These are phyloP conservation scores for Ocimum tenuiflorum DNA, from an alignment of 257 asterid species.

Conservation along the genomic window DNA sequence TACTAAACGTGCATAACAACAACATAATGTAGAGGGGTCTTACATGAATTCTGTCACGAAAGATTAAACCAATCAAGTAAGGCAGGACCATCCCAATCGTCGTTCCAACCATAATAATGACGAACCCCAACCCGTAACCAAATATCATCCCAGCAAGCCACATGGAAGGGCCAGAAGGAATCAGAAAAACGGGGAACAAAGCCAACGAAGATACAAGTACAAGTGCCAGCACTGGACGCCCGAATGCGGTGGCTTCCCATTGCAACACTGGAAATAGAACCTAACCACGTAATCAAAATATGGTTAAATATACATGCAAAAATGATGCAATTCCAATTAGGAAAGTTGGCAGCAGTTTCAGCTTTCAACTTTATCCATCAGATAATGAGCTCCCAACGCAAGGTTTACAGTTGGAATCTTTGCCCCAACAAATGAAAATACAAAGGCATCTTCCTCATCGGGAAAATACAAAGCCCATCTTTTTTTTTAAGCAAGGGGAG, in stretches of 20 bases:
- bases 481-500: neutral
- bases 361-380: neutral
- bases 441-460: neutral
- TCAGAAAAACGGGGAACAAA: conserved; percentile 66
- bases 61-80: conserved; percentile 62
- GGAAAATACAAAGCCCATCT: neutral
- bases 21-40: no score
- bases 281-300: conserved; percentile 38
- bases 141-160: conserved; percentile 97
- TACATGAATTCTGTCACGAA: conserved; percentile 78
- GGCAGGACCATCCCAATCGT: conserved; percentile 82
- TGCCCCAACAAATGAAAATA: neutral
- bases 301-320: no score
- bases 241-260: conserved; percentile 95
- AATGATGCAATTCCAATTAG: neutral
- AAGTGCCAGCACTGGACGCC: conserved; percentile 71
- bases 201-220: conserved; percentile 78
- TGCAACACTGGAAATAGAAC: conserved; percentile 65
- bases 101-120: conserved; percentile 85
- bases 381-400: neutral
- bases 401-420: neutral
- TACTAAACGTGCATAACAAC: no score
- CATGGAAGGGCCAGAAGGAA: conserved; percentile 97
- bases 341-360: neutral
- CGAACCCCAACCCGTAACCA: conserved; percentile 82